A percentile compares a stretch with the other conserved stretches of the same genome.
Conservation (phyloP, 768 basidiomycete genomes). For the Terana coerulea region DNA sequence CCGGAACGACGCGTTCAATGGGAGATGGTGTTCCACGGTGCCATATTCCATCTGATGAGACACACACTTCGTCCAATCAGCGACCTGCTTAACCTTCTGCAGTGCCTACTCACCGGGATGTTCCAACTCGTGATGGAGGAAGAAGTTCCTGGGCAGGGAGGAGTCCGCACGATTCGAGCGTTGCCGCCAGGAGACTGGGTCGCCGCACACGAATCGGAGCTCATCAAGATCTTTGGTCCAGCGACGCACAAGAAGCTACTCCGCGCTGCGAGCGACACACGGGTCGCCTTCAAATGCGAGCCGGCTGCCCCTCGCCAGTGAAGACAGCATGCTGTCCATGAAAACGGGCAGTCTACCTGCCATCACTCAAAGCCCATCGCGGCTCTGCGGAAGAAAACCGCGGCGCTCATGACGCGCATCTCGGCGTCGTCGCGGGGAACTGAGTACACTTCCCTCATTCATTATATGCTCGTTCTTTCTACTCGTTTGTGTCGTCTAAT, state of each 20-base stretch:
- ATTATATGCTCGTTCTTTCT: neutral
- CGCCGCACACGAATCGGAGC: slow-evolving; percentile 58
- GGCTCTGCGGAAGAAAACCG: too few species aligned
- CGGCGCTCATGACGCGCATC: too few species aligned
- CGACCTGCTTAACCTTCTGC: slow-evolving; percentile 36
- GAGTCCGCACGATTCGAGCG: slow-evolving; percentile 73
- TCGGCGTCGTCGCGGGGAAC: too few species aligned
- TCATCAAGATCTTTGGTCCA: slow-evolving; percentile 71
- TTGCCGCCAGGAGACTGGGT: slow-evolving; percentile 79
- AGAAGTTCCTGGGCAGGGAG: slow-evolving; percentile 55
- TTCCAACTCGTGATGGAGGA: slow-evolving; percentile 67
- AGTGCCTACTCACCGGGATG: slow-evolving; percentile 40
- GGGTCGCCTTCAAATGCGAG: slow-evolving; percentile 72
- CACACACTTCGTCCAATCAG: slow-evolving; percentile 35
- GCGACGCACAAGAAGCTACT: slow-evolving; percentile 69
- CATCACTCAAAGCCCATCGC: neutral
- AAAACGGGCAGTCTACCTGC: neutral
- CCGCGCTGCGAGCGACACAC: slow-evolving; percentile 67
- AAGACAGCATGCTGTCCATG: neutral
- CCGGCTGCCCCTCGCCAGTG: slow-evolving; percentile 27
- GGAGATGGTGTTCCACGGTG: slow-evolving; percentile 79
- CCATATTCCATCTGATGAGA: slow-evolving; percentile 34
- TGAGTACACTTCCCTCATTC: neutral
- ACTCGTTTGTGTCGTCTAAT: neutral
- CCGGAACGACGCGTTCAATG: slow-evolving; percentile 82